phyloP scores from a whole-genome alignment of 371 early-diverging fungal species.

The Smittium culicis region DNA sequence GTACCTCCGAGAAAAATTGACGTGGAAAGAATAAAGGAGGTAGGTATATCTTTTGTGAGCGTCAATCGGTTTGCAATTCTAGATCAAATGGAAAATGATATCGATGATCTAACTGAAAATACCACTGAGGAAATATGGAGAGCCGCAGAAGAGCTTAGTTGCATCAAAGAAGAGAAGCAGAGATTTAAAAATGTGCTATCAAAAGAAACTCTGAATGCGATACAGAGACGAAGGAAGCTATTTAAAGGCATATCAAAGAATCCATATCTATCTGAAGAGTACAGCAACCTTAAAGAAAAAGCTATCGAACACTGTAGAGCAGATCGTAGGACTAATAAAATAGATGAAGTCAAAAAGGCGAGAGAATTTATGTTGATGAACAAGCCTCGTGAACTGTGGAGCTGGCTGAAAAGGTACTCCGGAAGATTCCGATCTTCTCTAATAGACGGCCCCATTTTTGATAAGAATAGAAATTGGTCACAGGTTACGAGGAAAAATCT shows the following conservation, averaged over 20 bases:
- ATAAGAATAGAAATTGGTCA: not conserved
- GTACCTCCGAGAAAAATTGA: not conserved
- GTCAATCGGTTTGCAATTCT: not conserved
- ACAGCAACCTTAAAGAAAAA: too few species aligned
- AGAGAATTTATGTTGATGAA: not conserved
- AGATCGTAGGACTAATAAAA: not conserved
- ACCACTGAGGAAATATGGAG: not conserved
- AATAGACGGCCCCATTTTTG: not conserved
- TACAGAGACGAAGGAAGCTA: not conserved
- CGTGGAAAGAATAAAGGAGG: not conserved
- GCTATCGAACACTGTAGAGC: not conserved
- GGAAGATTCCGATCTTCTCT: not conserved
- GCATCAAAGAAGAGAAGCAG: not conserved
- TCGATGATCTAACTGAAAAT: too few species aligned
- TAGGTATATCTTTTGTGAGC: not conserved
- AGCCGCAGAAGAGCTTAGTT: not conserved
- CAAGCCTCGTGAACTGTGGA: not conserved
- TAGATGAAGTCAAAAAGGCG: not conserved
- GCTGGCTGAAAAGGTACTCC: not conserved
- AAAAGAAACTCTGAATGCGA: not conserved
- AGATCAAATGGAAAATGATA: too few species aligned
- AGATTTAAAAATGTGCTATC: not conserved
- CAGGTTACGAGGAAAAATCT: not conserved
- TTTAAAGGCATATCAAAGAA: not conserved
- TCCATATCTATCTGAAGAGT: too few species aligned